Base-by-base conservation (phyloP, 495 filamentous ascomycete genomes). In the Penicillium verhagenii region DNA sequence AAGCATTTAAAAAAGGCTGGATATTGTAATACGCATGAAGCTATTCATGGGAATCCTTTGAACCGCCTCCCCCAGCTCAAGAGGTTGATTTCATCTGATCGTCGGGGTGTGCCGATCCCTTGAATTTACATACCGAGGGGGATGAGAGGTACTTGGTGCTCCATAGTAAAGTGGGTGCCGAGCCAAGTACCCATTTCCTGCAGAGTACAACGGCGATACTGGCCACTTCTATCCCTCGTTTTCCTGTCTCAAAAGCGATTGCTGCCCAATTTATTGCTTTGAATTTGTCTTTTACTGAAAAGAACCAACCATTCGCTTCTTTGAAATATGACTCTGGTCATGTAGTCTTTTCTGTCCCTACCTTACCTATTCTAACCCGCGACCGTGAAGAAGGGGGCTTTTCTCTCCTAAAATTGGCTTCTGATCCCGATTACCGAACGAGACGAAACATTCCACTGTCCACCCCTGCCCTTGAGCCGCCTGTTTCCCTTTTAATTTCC, bases 201-300 rank as follows among this genome's bases (percentile, higher is more conserved):
- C 53, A 54, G 47, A 54, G 45, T 43, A 38, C 38, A 59, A 57
- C 33, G 50, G 35, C 39, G 43, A 54, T 40, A 33, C 53, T 52
- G 48, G 57, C 60, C 60, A 60, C 56, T 50, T 67, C 47, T n/a
- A 63, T 65, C 65, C 62, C 60, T 68, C 60, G 63, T 65, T 61
- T 37, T 61, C 53, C 43, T 54, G 56, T 64, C 60, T 63, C 43
- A 56, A 51, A 28, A 52, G 45, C 33, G 38, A 37, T 59, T 63
- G 63, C 63, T 63, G 59, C 65, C 65, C 62, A 56, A 63, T 61
- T 40, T 50, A 37, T 39, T 14, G 13, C 25, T 26, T 35, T 26
- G 28, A 20, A 10, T n/a, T n/a, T n/a, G n/a, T 19, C 26, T 21
- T 37, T 29, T 35, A 8, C 2, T 10, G 7, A 1, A n/a, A 35